Evolutionary conservation across 192 early-diverging fungal genomes (phyloP).

Genomic region (Podila epigama): DNA sequence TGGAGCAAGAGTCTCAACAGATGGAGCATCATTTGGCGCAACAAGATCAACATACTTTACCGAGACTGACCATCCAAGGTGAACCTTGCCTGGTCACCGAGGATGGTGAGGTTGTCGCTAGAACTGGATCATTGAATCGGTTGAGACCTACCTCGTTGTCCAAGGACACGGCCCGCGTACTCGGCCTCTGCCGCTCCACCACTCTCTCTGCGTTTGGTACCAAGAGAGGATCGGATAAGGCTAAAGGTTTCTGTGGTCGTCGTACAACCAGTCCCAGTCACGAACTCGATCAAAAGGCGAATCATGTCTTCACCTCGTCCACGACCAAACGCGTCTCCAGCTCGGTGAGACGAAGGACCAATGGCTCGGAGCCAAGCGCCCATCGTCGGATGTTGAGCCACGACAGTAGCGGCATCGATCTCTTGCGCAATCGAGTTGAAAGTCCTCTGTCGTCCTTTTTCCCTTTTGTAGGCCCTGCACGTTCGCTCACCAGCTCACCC

Average conservation of each 20-base stretch:
- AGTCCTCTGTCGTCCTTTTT: not conserved
- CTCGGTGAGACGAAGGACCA: not conserved
- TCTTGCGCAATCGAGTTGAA: not conserved
- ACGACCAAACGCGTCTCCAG: too few relatives aligned
- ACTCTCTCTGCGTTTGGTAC: constrained; percentile 2
- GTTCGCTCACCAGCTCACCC: not conserved
- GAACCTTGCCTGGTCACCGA: too few relatives aligned
- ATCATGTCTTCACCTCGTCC: too few relatives aligned
- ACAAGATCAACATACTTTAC: not conserved
- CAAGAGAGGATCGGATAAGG: too few relatives aligned
- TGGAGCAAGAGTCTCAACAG: too few relatives aligned
- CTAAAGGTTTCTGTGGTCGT: too few relatives aligned
- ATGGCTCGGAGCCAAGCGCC: not conserved
- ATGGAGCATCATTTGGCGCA: not conserved
- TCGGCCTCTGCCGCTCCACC: constrained; percentile 34
- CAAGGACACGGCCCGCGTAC: constrained; percentile 15
- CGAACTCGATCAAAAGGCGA: too few relatives aligned
- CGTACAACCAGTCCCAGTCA: too few relatives aligned
- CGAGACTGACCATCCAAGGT: not conserved
- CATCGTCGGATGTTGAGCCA: not conserved
- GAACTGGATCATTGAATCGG: constrained; percentile 32
- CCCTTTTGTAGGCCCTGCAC: not conserved
- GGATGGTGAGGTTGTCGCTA: constrained; percentile 5
- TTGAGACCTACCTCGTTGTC: constrained; percentile 18
- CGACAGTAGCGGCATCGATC: not conserved